Evolutionary conservation across 495 filamentous ascomycete genomes (phyloP).

Genomic region (Aspergillus incahuasiensis): DNA sequence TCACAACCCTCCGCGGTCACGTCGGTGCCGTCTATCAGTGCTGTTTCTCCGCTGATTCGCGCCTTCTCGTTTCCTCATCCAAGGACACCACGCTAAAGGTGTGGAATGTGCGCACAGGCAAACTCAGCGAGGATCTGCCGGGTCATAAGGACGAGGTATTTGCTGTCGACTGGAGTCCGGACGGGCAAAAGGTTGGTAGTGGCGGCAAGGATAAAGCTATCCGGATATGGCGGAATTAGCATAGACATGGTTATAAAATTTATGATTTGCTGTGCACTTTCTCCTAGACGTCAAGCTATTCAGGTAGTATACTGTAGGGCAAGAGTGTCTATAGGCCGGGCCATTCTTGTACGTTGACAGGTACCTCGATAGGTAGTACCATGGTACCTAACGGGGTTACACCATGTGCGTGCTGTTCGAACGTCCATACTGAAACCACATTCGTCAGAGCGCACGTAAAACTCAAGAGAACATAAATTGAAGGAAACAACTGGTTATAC

Average conservation of each 20-base stretch:
- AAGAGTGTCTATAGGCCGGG: too few species aligned
- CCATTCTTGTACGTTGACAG: too few species aligned
- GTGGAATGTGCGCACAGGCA: slow-evolving; percentile 83
- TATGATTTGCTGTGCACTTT: background rate
- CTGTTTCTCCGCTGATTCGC: slow-evolving; percentile 83
- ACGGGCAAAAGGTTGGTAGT: slow-evolving; percentile 78
- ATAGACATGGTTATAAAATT: slow-evolving; percentile 4
- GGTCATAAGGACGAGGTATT: slow-evolving; percentile 95
- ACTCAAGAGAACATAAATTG: too few species aligned
- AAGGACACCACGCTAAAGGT: slow-evolving; percentile 95
- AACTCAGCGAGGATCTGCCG: slow-evolving; percentile 79
- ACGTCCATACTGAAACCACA: too few species aligned
- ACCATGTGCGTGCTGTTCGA: too few species aligned
- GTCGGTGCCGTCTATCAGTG: slow-evolving; percentile 91
- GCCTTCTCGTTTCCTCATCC: slow-evolving; percentile 74
- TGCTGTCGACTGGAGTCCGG: slow-evolving; percentile 87
- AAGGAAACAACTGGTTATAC: too few species aligned
- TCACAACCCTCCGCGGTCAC: slow-evolving; percentile 83
- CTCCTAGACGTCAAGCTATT: too few species aligned
- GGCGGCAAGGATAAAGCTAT: slow-evolving; percentile 93
- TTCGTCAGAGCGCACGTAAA: too few species aligned
- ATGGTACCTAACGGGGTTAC: too few species aligned
- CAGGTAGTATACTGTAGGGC: too few species aligned
- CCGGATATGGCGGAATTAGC: slow-evolving; percentile 71
- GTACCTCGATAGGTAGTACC: too few species aligned